Evolutionary conservation across 2,329 filamentous ascomycete species (phyloP), one percentile per base, ranked within the genome.

Genomic region (Claviceps sp.): DNA sequence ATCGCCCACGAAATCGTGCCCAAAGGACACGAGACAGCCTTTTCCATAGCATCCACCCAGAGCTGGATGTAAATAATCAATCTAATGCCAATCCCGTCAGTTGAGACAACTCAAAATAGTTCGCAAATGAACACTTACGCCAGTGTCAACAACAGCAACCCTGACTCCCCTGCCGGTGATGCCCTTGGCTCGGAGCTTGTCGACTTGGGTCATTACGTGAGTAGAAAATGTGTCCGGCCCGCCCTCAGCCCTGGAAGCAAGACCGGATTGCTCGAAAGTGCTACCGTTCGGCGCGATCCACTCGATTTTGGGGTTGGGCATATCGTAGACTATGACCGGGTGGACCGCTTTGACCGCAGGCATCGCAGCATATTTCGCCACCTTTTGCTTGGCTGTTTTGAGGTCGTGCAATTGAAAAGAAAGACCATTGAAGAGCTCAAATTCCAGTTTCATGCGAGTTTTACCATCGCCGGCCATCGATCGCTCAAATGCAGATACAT

Each of bases 11-110:
- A 81, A 68, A 55, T 82, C 79, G 38, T 69, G 69, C 20, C 82
- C 81, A 53, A 73, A 76, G 3, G 71, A 69, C 18, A 85, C 76
- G 44, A 82, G 67, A 57, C 75, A 83, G 14, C 73, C 77, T 1
- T 69, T 59, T 1, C 81, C 82, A 60, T 83, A 84, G 59, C 81
- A 81, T 47, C 79, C 79, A 14, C 82, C 82, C 0, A 85, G 72
- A 30, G 78, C 77, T 1, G 79, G 77, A 58, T 85, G 81, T 1
- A 67, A 72, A 60, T 83, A 84, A 60, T 85, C 81, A 48, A 82
- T 67, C 73, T 76, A 44, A 26, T 37, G 20, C n/a, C 1, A 34
- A 2, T 11, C 5, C 14, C 8, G 14, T 52, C 13, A 38, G 24
- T 13, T 45, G 40, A 26, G 8, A 8, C 8, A 26, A 8, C 14